A percentile compares a stretch with the other conserved stretches of the same genome.
phyloP scores from a whole-genome alignment of 2,329 filamentous ascomycete genomes.

The Podosphaera aphanis region DNA sequence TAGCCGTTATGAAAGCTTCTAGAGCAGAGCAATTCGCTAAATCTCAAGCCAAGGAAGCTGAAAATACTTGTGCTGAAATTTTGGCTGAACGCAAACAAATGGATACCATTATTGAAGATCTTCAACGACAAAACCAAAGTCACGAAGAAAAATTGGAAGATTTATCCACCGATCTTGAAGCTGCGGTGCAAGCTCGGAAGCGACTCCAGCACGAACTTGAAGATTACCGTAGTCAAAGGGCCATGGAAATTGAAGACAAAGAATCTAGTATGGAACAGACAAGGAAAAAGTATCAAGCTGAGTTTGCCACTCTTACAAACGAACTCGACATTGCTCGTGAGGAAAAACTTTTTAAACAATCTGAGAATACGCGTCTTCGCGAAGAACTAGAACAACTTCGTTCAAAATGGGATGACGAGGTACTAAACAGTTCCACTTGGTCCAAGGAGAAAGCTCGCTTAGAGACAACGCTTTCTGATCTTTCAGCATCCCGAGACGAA shows the following conservation, averaged over 20 bases:
- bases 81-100: slow-evolving; percentile 85
- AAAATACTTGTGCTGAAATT: slow-evolving; percentile 71
- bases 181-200: slow-evolving; percentile 71
- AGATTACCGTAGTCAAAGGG: slow-evolving; percentile 84
- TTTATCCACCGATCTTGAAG: slow-evolving; percentile 68
- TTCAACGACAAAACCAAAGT: slow-evolving; percentile 71
- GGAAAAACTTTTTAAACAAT: slow-evolving; percentile 63
- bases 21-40: slow-evolving; percentile 88
- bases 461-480: slow-evolving; percentile 69
- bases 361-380: slow-evolving; percentile 69
- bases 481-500: slow-evolving; percentile 80
- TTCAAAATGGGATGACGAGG: slow-evolving; percentile 94
- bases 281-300: slow-evolving; percentile 85
- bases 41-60: slow-evolving; percentile 67
- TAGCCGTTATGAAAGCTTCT: slow-evolving; percentile 75
- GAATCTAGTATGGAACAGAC: slow-evolving; percentile 92
- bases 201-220: slow-evolving; percentile 90
- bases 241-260: slow-evolving; percentile 92
- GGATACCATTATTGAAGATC: slow-evolving; percentile 66
- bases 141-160: slow-evolving; percentile 85
- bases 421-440: slow-evolving; percentile 93
- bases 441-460: slow-evolving; percentile 90
- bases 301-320: slow-evolving; percentile 70
- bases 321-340: slow-evolving; percentile 87
- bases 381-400: slow-evolving; percentile 88